Conservation (phyloP, 441 rosid genomes). For the Arabidopsis lyrata region DNA sequence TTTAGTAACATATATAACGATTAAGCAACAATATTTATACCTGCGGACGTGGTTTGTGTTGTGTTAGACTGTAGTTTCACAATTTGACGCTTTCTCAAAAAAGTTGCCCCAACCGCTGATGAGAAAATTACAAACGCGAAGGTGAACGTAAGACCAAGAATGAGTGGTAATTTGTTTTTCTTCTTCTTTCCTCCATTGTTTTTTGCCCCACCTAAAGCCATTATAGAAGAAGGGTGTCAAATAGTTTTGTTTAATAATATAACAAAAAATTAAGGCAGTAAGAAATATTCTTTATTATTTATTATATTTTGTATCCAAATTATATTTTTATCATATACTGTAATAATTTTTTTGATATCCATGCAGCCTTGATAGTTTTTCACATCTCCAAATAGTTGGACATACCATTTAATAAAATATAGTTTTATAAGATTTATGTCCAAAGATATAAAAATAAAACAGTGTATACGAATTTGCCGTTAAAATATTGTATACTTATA, state of each 20-base stretch:
- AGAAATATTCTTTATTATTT: too few relatives aligned
- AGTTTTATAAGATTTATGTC: too few relatives aligned
- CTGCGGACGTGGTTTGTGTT: background rate
- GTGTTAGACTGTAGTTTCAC: background rate
- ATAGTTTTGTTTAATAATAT: background rate
- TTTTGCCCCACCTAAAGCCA: constrained; percentile 4
- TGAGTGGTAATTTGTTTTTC: constrained; percentile 13
- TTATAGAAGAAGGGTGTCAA: background rate
- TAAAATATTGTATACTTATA: too few relatives aligned
- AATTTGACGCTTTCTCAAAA: constrained; percentile 10
- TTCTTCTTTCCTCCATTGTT: constrained; percentile 11
- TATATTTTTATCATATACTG: too few relatives aligned
- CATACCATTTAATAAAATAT: too few relatives aligned
- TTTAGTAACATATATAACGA: background rate
- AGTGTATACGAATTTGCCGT: too few relatives aligned
- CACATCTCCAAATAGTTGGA: too few relatives aligned
- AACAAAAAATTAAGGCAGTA: background rate
- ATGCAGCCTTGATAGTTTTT: too few relatives aligned
- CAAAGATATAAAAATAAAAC: too few relatives aligned
- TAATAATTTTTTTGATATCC: too few relatives aligned
- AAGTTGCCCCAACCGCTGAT: background rate
- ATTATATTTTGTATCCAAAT: too few relatives aligned
- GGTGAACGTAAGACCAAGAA: constrained; percentile 17
- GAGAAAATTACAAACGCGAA: background rate
- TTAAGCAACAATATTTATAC: constrained; percentile 5